Conservation (phyloP, 2,329 filamentous ascomycete genomes). For the Fusarium pininemorale region DNA sequence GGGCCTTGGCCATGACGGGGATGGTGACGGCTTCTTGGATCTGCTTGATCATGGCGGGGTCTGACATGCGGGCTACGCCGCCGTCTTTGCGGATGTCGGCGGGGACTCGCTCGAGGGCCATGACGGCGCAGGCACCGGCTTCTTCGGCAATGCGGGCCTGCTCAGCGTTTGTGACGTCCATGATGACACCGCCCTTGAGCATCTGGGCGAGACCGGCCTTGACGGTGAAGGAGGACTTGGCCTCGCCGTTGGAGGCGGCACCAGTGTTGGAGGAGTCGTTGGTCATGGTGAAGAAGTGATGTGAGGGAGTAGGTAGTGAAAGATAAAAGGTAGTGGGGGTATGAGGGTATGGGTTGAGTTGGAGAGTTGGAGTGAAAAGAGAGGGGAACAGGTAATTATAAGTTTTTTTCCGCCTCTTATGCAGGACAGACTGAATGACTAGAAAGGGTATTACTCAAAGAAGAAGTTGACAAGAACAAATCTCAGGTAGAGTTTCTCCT, state of each 20-base stretch:
- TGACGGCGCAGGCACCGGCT: slow-evolving; percentile 93
- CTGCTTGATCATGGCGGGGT: slow-evolving; percentile 92
- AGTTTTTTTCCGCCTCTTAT: neutral
- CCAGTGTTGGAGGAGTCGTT: slow-evolving; percentile 45
- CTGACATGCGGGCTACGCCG: slow-evolving; percentile 96
- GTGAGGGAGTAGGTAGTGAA: neutral
- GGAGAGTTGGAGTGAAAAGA: neutral
- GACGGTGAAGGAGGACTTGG: slow-evolving; percentile 76
- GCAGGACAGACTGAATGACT: slow-evolving; percentile 15
- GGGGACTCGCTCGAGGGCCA: slow-evolving; percentile 97
- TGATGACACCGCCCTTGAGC: slow-evolving; percentile 99
- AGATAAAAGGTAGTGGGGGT: neutral
- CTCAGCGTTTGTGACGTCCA: slow-evolving; percentile 95
- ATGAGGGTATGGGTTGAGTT: neutral
- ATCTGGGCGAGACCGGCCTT: slow-evolving; percentile 97
- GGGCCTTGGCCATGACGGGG: slow-evolving; percentile 98
- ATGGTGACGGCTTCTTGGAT: slow-evolving; percentile 96
- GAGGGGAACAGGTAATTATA: slow-evolving; percentile 10
- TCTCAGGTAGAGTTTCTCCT: neutral
- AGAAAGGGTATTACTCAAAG: slow-evolving; percentile 16
- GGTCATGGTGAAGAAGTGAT: slow-evolving; percentile 40
- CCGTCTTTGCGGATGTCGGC: slow-evolving; percentile 94
- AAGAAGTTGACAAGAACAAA: slow-evolving; percentile 18
- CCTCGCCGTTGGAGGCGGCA: slow-evolving; percentile 45
- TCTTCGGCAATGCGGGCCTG: slow-evolving; percentile 98